phyloP scores from a whole-genome alignment of 2,329 filamentous ascomycete species.

The Cercospora sp. region DNA sequence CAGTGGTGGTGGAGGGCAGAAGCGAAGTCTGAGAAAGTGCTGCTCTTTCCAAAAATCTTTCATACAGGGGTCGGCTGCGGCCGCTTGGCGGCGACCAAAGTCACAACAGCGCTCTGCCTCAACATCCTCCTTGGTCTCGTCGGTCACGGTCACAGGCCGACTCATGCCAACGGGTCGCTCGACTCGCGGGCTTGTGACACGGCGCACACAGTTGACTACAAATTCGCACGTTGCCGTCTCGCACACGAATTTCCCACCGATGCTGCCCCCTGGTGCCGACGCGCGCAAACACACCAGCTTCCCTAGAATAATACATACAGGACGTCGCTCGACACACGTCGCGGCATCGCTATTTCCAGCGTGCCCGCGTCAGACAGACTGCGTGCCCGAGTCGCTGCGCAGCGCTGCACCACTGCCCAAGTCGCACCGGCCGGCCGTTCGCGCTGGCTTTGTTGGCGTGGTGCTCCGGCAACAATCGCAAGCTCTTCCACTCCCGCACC shows the following conservation, averaged over 20 bases:
- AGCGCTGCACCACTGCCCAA: background rate
- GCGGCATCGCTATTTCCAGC: background rate
- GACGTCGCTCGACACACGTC: background rate
- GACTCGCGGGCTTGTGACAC: background rate
- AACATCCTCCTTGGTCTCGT: background rate
- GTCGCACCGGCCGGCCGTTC: background rate
- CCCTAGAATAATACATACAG: background rate
- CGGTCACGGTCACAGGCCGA: background rate
- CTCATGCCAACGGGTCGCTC: background rate
- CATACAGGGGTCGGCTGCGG: background rate
- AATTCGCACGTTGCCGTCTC: background rate
- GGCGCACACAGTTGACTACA: background rate
- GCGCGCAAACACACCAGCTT: background rate
- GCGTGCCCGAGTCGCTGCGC: background rate
- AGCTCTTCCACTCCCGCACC: background rate
- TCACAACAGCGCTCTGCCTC: background rate
- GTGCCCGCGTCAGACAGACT: background rate
- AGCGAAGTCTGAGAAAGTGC: background rate
- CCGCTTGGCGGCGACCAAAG: background rate
- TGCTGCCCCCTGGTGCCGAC: background rate
- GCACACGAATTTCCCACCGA: background rate
- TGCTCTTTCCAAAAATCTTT: slow-evolving; percentile 4
- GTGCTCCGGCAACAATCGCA: background rate
- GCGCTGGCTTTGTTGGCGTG: background rate
- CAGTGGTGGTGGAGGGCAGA: slow-evolving; percentile 4